These are phyloP conservation scores for Starmera quercuum DNA, from an alignment of 805 yeast species.

Conservation along the genomic window DNA sequence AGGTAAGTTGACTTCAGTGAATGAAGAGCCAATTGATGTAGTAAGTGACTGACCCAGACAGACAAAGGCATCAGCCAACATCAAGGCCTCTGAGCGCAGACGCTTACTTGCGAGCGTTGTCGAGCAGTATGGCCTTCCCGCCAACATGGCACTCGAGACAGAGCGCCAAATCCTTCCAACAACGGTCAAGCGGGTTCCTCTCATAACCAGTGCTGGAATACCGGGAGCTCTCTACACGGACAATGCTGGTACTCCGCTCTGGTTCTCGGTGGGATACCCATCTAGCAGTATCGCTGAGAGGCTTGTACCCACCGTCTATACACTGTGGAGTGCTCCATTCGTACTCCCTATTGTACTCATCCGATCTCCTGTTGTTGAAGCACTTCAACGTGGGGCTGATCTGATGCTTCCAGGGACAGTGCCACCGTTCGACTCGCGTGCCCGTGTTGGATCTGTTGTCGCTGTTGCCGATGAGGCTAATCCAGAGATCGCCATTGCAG, in stretches of 20 bases:
- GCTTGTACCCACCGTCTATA: constrained; percentile 62
- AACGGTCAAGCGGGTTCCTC: constrained; percentile 52
- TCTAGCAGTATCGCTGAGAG: constrained; percentile 46
- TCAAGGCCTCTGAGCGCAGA: constrained; percentile 77
- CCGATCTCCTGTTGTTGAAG: constrained; percentile 64
- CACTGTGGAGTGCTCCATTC: constrained; percentile 63
- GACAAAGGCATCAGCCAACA: constrained; percentile 67
- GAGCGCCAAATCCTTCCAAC: constrained; percentile 16
- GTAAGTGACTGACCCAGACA: constrained; percentile 16
- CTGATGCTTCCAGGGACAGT: constrained; percentile 68
- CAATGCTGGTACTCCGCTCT: constrained; percentile 57
- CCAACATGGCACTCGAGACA: constrained; percentile 18
- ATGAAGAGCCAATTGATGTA: background rate
- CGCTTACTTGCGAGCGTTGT: constrained; percentile 39
- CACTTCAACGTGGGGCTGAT: constrained; percentile 72
- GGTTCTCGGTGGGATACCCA: no score
- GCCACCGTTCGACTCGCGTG: constrained; percentile 46
- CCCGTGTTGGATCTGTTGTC: constrained; percentile 50
- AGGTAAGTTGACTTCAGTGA: constrained; percentile 16
- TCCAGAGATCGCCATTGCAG: constrained; percentile 62
- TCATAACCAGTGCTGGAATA: constrained; percentile 40
- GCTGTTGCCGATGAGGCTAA: constrained; percentile 56
- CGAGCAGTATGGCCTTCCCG: constrained; percentile 31
- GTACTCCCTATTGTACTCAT: constrained; percentile 65
- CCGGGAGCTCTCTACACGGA: constrained; percentile 64